Percentiles rank a stretch among this genome's conserved stretches.
phyloP scores from a whole-genome alignment of 148 eudicot genomes.

The Rhododendron henanense region DNA sequence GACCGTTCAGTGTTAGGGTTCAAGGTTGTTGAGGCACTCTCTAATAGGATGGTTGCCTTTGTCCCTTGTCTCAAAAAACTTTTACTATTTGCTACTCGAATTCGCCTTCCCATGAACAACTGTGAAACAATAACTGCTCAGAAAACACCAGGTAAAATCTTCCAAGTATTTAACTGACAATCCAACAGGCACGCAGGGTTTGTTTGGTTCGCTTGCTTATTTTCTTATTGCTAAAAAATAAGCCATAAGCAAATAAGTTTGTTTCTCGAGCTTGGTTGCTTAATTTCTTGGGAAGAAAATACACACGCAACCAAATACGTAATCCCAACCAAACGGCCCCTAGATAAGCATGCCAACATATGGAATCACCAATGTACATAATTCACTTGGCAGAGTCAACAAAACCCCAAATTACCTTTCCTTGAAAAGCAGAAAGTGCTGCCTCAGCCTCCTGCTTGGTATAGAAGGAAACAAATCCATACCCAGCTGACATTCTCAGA shows the following conservation, averaged over 20 bases:
- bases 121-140: conserved; percentile 24
- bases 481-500: conserved; percentile 72
- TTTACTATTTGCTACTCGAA: conserved; percentile 65
- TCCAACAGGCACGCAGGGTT: not conserved
- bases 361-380: not conserved
- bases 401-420: conserved; percentile 51
- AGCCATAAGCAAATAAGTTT: not conserved
- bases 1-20: conserved; percentile 26
- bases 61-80: conserved; percentile 57
- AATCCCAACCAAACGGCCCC: not conserved
- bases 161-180: not conserved
- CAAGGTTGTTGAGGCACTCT: conserved; percentile 22
- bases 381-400: not conserved
- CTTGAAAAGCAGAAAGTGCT: conserved; percentile 58
- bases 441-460: conserved; percentile 78
- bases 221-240: not conserved
- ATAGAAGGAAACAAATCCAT: conserved; percentile 87
- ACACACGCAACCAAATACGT: not conserved
- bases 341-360: not conserved
- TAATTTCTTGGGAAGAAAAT: not conserved
- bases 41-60: conserved; percentile 35
- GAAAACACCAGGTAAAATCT: not conserved
- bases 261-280: not conserved
- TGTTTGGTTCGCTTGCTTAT: not conserved
- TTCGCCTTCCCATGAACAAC: conserved; percentile 69